These are phyloP conservation scores for Mortierella sp. DNA, from an alignment of 371 early-diverging fungal genomes.

Conservation along the genomic window DNA sequence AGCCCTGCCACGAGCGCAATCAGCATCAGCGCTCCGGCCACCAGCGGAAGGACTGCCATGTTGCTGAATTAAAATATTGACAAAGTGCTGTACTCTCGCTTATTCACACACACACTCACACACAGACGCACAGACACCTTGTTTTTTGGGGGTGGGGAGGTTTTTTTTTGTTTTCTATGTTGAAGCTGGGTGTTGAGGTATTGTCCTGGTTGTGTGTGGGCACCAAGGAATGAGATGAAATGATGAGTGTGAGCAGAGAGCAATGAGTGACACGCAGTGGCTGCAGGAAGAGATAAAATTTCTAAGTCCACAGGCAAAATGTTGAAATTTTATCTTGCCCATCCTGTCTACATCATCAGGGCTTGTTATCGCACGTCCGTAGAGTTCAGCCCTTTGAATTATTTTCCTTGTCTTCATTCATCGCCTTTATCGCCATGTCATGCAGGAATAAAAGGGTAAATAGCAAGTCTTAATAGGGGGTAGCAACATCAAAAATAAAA, in stretches of 20 bases:
- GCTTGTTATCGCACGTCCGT: no score
- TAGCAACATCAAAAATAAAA: no score
- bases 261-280: background rate
- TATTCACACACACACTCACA: background rate
- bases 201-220: no score
- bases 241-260: background rate
- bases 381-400: no score
- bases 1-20: constrained; percentile 69
- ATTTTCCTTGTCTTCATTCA: background rate
- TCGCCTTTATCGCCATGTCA: no score
- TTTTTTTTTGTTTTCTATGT: no score
- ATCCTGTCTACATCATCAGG: no score
- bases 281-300: background rate
- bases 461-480: no score
- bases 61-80: background rate
- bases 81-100: background rate
- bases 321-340: background rate
- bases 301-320: background rate
- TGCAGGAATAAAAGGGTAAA: no score
- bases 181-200: background rate
- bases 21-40: constrained; percentile 62
- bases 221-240: no score
- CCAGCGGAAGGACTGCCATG: constrained; percentile 61
- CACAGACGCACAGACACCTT: background rate
- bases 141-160: no score